A percentile compares a stretch with the other conserved stretches of the same genome.
These are phyloP conservation scores for Stellera chamaejasme DNA, from an alignment of 345 rosid species.

Conservation along the genomic window DNA sequence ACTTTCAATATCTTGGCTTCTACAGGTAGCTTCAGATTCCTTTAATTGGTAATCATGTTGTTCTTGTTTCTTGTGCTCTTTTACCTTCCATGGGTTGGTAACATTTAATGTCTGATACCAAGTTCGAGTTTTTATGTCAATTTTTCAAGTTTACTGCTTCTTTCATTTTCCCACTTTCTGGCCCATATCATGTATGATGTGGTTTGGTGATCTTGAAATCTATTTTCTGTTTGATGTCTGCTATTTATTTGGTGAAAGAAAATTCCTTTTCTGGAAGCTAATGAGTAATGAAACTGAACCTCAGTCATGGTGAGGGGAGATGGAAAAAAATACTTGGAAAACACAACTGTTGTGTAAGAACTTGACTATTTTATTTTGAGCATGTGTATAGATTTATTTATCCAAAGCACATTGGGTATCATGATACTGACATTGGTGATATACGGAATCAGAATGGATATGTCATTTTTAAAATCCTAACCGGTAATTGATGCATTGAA, in stretches of 20 bases:
- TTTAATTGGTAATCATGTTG: not conserved
- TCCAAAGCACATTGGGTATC: not conserved
- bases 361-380: no score
- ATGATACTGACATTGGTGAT: not conserved
- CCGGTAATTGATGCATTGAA: not conserved
- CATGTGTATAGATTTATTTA: no score
- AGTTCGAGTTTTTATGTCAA: not conserved
- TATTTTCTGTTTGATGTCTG: no score
- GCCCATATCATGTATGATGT: not conserved
- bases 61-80: not conserved
- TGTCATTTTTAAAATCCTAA: not conserved
- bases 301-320: no score
- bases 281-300: no score
- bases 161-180: not conserved
- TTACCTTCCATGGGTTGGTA: not conserved
- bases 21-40: conserved; percentile 25
- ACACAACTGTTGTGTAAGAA: no score
- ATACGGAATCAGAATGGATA: not conserved
- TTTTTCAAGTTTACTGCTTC: not conserved
- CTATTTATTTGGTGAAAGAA: no score
- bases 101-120: not conserved
- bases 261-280: no score
- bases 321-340: no score
- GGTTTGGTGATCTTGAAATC: no score
- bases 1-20: conserved; percentile 39